phyloP scores from a whole-genome alignment of 345 rosid genomes.

The Theobroma cacao region DNA sequence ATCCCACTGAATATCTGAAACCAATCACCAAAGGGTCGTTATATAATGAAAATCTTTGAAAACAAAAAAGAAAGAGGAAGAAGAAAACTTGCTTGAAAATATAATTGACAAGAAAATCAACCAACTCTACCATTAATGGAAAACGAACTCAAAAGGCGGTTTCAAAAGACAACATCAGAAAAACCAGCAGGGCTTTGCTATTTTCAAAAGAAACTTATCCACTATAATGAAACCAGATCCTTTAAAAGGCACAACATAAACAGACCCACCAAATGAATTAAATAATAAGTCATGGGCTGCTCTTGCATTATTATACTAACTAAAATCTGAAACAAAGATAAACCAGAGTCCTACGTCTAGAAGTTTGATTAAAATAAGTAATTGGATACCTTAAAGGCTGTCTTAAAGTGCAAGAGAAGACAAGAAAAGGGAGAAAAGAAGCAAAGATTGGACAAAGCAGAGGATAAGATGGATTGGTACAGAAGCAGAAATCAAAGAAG shows the following conservation, averaged over 20 bases:
- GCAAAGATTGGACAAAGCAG: background rate
- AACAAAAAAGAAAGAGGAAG: too few relatives aligned
- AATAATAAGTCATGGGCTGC: background rate
- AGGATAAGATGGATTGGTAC: background rate
- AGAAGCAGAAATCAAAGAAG: background rate
- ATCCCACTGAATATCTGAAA: conserved; percentile 15
- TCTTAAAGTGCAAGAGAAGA: too few relatives aligned
- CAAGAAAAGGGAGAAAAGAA: background rate
- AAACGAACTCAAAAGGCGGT: background rate
- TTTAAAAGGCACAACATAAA: background rate
- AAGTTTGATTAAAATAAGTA: background rate
- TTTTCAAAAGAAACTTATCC: background rate
- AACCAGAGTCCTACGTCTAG: background rate
- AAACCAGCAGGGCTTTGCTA: background rate
- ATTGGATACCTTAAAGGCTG: background rate
- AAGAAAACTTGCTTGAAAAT: background rate
- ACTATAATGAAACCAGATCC: background rate
- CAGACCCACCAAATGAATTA: background rate
- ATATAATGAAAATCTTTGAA: background rate
- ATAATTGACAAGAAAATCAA: background rate
- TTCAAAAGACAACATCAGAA: background rate
- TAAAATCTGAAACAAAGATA: background rate
- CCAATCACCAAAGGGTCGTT: background rate
- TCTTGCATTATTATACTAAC: background rate
- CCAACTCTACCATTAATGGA: background rate